Percentiles rank a stretch among this genome's conserved stretches.
Evolutionary conservation across 352 stramenopile species (phyloP).

Genomic region (Globisporangium echinulatum): DNA sequence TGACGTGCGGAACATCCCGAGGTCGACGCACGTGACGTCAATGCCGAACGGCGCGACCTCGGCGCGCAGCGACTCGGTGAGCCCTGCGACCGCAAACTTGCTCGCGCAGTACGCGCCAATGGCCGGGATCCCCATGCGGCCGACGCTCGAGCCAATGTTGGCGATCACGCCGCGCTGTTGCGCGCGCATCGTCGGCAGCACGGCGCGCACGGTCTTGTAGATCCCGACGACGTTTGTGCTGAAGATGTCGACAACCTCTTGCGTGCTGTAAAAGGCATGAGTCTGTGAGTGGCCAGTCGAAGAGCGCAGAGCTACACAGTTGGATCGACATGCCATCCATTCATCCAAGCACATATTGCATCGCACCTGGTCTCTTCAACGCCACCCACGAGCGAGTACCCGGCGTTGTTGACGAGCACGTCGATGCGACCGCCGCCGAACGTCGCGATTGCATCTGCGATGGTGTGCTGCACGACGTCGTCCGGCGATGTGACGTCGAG

Average conservation of each 20-base stretch:
- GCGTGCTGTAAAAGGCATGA: not conserved
- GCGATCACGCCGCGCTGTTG: constrained; percentile 25
- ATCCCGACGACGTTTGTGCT: constrained; percentile 43
- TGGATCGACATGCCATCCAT: no score
- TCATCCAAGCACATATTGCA: no score
- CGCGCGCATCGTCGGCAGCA: not conserved
- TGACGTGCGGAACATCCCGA: constrained; percentile 29
- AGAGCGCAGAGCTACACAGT: no score
- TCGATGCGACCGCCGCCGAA: constrained; percentile 23
- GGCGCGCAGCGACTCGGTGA: constrained; percentile 26
- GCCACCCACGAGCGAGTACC: constrained; percentile 27
- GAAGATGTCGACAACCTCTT: constrained; percentile 27
- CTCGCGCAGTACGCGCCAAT: constrained; percentile 30
- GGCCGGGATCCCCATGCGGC: constrained; percentile 20
- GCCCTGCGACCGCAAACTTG: constrained; percentile 34
- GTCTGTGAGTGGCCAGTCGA: no score
- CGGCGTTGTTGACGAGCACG: constrained; percentile 45
- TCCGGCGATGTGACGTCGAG: constrained; percentile 31
- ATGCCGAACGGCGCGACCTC: constrained; percentile 28
- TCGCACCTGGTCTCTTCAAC: constrained; percentile 32
- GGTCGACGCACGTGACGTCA: constrained; percentile 35
- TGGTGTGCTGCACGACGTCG: constrained; percentile 17
- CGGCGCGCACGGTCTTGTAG: constrained; percentile 23
- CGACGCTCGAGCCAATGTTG: constrained; percentile 27
- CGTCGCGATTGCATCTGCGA: constrained; percentile 12